phyloP scores from a whole-genome alignment of 306 rosid genomes.

The Argentina anserina region DNA sequence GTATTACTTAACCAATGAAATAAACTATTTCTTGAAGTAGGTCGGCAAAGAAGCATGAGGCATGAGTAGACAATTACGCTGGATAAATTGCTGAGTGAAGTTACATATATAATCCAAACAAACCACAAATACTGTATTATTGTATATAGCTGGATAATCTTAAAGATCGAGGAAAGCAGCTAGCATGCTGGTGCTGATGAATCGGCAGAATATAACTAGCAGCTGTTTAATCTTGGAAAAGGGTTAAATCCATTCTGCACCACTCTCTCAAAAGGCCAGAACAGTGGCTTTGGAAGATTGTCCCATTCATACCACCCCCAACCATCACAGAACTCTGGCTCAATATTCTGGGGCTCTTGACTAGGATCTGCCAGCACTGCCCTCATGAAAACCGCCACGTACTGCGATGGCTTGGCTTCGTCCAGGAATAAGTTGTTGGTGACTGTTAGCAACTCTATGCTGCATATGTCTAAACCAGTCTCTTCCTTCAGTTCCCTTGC shows the following conservation, averaged over 20 bases:
- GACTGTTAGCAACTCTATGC: constrained; percentile 40
- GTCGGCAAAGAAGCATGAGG: too few species aligned
- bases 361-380: constrained; percentile 28
- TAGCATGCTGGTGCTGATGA: not conserved
- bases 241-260: constrained; percentile 48
- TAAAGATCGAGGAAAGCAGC: not conserved
- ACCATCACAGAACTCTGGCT: constrained; percentile 64
- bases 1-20: too few species aligned
- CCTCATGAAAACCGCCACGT: constrained; percentile 47
- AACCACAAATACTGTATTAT: not conserved
- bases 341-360: constrained; percentile 38
- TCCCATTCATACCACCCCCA: constrained; percentile 77
- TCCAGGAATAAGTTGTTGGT: constrained; percentile 47
- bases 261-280: constrained; percentile 52
- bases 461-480: constrained; percentile 45
- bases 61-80: not conserved
- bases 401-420: constrained; percentile 42
- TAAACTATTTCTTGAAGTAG: too few species aligned
- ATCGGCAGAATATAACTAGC: not conserved
- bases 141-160: not conserved
- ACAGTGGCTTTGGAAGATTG: constrained; percentile 51
- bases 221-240: constrained; percentile 20
- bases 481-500: constrained; percentile 68
- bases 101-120: not conserved
- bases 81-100: not conserved